phyloP scores from a whole-genome alignment of 176 grass and related monocot species.

The Canna indica region DNA sequence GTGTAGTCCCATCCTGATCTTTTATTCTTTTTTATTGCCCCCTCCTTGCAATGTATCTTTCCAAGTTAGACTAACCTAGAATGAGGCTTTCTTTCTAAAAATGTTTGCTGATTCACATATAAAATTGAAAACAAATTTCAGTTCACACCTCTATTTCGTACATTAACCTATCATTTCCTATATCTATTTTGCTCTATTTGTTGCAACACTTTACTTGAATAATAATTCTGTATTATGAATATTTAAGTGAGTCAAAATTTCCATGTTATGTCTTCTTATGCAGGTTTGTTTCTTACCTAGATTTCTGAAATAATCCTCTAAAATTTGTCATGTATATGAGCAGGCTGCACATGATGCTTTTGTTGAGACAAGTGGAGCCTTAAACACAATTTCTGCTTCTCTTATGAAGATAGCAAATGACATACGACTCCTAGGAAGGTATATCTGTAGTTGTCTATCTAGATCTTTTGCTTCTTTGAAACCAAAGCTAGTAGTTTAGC shows the following conservation, averaged over 20 bases:
- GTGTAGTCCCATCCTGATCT: neutral
- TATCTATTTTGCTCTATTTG: neutral
- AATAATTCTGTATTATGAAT: neutral
- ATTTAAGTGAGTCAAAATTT: neutral
- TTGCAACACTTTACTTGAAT: neutral
- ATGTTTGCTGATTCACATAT: neutral
- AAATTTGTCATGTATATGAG: neutral
- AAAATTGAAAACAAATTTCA: neutral
- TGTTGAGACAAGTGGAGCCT: slow-evolving; percentile 80
- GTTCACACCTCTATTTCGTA: no score
- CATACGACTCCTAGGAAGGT: slow-evolving; percentile 93
- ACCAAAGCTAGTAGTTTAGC: slow-evolving; percentile 1
- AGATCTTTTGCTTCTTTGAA: neutral
- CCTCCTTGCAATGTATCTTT: no score
- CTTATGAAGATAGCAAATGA: slow-evolving; percentile 99
- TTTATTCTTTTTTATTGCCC: no score
- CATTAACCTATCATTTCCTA: neutral
- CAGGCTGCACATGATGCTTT: slow-evolving; percentile 98
- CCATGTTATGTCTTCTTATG: no score
- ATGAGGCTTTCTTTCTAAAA: neutral
- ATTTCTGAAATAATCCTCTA: neutral
- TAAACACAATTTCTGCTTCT: slow-evolving; percentile 89
- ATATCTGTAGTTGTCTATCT: neutral
- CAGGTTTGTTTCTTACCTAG: neutral
- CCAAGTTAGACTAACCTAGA: neutral